phyloP scores from a whole-genome alignment of 208 protist species.

The Angomonas deanei region DNA sequence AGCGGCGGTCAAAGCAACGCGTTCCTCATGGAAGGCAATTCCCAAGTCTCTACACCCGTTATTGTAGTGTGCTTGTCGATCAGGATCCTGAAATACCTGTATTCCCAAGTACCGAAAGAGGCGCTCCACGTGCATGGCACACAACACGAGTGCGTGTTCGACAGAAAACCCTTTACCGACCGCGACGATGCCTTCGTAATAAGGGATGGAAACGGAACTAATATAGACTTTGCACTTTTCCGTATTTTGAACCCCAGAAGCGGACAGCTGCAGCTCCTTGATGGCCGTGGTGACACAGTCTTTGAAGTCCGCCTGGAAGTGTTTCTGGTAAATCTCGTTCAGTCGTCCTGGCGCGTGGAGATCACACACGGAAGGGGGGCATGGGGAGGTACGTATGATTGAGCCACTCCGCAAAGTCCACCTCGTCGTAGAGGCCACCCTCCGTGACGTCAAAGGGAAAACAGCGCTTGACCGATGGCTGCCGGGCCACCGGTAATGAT shows the following conservation, averaged over 20 bases:
- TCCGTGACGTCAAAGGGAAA: slow-evolving; percentile 42
- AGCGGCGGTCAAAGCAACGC: slow-evolving; percentile 10
- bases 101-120: slow-evolving; percentile 52
- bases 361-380: slow-evolving; percentile 36
- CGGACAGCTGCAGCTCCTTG: not conserved
- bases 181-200: slow-evolving; percentile 14
- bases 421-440: slow-evolving; percentile 45
- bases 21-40: slow-evolving; percentile 20
- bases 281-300: not conserved
- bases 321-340: slow-evolving; percentile 14
- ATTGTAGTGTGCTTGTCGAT: slow-evolving; percentile 40
- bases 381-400: slow-evolving; percentile 24
- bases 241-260: not conserved
- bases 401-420: slow-evolving; percentile 43
- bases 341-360: slow-evolving; percentile 26
- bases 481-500: too few species aligned
- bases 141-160: slow-evolving; percentile 25
- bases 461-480: not conserved
- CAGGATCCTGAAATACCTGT: slow-evolving; percentile 18
- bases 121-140: slow-evolving; percentile 75
- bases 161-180: slow-evolving; percentile 47
- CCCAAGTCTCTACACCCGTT: slow-evolving; percentile 60
- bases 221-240: not conserved
- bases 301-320: slow-evolving; percentile 3
- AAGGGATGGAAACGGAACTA: slow-evolving; percentile 20